Evolutionary conservation across 140 eudicot genomes (phyloP), one percentile per base, ranked within the genome.

Genomic region (Oenanthe javanica): DNA sequence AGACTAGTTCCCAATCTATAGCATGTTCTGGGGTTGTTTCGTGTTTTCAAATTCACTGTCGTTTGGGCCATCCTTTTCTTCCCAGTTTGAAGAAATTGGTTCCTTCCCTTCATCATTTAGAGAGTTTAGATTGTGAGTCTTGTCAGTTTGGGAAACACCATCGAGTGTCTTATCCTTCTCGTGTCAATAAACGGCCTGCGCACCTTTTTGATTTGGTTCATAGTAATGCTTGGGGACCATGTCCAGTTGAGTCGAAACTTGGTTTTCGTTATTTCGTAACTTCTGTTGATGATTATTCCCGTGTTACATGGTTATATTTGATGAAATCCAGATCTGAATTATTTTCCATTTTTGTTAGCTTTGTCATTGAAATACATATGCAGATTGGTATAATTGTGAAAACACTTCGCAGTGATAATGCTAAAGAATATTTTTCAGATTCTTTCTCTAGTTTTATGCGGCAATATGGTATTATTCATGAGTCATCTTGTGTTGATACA

Each of bases 271-370:
- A 73, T 73, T 40, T 38, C 47, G 52, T 40, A 14, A 73, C 36
- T 21, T 46, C 43, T 73, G 55, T 73, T 7, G 54, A 73, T 73
- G 77, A 72, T 42, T 74, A 42, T 19, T 40, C 78, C 7, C 78
- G 13, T 40, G 46, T 13, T 3, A 38, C 49, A 71, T 38, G 40
- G 2, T 16, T 13, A 4, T 25, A 31, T 14, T 49, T 31, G 31
- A 31, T 31, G 31, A 31, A 31, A 31, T 31, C 31, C 31, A 31
- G 31, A 31, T 31, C 31, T 38, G 76, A 71, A 38, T 13, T 31
- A 23, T 71, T 12, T 46, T 38, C n/a, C 9, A 40, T 71, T 38
- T 71, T 71, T 9, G 14, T 19, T 31, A 14, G n/a, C 13, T 71
- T 71, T 42, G 47, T 38, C 14, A 19, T 0, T 38, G 38, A 71